Percentiles rank a stretch among this genome's conserved stretches.
phyloP scores from a whole-genome alignment of 441 rosid species.

The Geranium incanum region DNA sequence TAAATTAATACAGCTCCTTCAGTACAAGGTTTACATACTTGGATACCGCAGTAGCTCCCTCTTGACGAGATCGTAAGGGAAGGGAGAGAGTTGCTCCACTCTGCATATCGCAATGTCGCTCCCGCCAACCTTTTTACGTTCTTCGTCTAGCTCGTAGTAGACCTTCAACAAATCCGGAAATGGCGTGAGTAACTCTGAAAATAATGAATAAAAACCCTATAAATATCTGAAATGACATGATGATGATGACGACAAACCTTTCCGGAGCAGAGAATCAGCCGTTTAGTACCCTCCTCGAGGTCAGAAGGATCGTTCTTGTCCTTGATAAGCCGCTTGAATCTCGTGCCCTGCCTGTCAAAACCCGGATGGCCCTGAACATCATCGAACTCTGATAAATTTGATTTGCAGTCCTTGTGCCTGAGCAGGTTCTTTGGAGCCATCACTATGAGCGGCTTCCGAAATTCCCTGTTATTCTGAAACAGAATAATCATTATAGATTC shows the following conservation, averaged over 20 bases:
- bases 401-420: slow-evolving; percentile 92
- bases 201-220: not conserved
- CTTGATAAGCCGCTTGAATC: slow-evolving; percentile 91
- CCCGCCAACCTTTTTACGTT: slow-evolving; percentile 56
- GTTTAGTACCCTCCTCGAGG: slow-evolving; percentile 83
- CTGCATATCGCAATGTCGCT: slow-evolving; percentile 84
- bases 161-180: slow-evolving; percentile 40
- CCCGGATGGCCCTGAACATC: slow-evolving; percentile 98
- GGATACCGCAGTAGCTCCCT: slow-evolving; percentile 93
- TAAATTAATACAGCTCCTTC: too few species aligned
- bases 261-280: slow-evolving; percentile 94
- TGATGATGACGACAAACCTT: slow-evolving; percentile 39
- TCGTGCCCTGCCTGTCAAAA: slow-evolving; percentile 95
- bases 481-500: slow-evolving; percentile 17
- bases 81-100: slow-evolving; percentile 91
- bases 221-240: not conserved
- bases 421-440: slow-evolving; percentile 95
- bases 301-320: slow-evolving; percentile 80
- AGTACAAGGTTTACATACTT: slow-evolving; percentile 39
- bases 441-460: slow-evolving; percentile 88
- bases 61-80: slow-evolving; percentile 88
- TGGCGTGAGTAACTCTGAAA: not conserved
- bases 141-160: slow-evolving; percentile 87
- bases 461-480: slow-evolving; percentile 72
- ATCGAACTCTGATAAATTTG: slow-evolving; percentile 92